Base-by-base conservation (phyloP, 1,284 basidiomycete genomes). In the Pseudozyma pruni region DNA sequence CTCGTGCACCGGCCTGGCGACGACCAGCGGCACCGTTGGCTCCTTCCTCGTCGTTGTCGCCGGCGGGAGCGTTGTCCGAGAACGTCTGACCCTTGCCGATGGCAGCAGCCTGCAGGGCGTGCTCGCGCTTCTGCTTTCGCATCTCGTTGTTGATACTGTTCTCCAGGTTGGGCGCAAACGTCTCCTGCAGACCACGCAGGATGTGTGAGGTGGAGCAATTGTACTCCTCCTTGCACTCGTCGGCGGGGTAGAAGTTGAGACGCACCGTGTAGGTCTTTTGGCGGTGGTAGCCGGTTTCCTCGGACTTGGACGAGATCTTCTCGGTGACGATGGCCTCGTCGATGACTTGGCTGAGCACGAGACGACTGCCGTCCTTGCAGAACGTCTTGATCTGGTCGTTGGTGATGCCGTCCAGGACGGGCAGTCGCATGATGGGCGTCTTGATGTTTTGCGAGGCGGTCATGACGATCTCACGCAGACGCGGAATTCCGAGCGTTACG, bases 391-490 rank as follows among this genome's bases (percentile, higher is more conserved):
- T 87, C 84, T 34, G 87, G 76, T 74, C 77, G 17, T 59, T 47
- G 19, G 75, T 73, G 54, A 80, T 72, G 10, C 78, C 76, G 2
- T 75, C 70, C 1, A 76, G 59, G 23, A 79, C 62, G 25, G 88
- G 89, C 84, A 98, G 90, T 38, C 87, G 90, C 96, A 98, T 98
- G n/a, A 94, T 98, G 13, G 96, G 96, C 3, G 95, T 99, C 83
- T 94, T 94, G 57, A 95, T 96, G 77, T 94, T 92, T 75, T 90
- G 89, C 6, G 96, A 95, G 7, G 96, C 96, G 0, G 96, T 98
- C 94, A 98, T 98, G 80, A 99, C 93, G 78, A 99, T 98, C 85
- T 99, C 96, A 83, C 95, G 90, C 22, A 99, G 86, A 84, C 96
- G 94, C 43, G 96, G 96, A 75, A 99, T 98, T 88, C 96, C 96